Conservation (phyloP, 2,329 filamentous ascomycete genomes). For the Graphilbum fragrans region DNA sequence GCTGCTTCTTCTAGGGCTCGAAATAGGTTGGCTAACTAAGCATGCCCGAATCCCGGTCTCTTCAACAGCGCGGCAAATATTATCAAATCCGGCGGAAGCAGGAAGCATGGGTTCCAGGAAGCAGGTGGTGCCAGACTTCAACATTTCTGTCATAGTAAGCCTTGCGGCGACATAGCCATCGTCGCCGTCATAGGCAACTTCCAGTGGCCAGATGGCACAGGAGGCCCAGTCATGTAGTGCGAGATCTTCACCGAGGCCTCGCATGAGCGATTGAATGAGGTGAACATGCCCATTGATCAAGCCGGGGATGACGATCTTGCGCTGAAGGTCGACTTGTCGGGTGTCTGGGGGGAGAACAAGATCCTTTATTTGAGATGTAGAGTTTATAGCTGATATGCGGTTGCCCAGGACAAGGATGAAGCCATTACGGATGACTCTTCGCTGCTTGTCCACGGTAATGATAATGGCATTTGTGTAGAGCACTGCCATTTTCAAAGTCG, state of each 20-base stretch:
- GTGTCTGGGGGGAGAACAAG: background rate
- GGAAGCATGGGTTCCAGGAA: slow-evolving; percentile 4
- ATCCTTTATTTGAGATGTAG: background rate
- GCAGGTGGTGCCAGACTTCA: slow-evolving; percentile 2
- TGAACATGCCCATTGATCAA: slow-evolving; percentile 3
- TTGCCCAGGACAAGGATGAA: background rate
- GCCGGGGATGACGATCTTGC: background rate
- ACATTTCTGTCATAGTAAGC: slow-evolving; percentile 1
- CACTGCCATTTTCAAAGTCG: background rate
- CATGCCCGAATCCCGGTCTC: slow-evolving; percentile 1
- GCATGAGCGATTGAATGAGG: slow-evolving; percentile 3
- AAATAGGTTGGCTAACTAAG: background rate
- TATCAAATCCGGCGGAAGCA: background rate
- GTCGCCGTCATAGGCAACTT: background rate
- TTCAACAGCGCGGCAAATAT: background rate
- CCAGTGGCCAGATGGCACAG: slow-evolving; percentile 2
- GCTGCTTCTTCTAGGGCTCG: background rate
- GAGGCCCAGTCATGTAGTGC: slow-evolving; percentile 1
- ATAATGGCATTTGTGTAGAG: background rate
- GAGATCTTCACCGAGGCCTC: slow-evolving; percentile 1
- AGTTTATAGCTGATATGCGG: background rate
- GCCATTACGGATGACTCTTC: background rate
- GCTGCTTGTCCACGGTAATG: background rate
- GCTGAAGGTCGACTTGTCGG: background rate
- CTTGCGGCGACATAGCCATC: background rate